Evolutionary conservation across 2,329 filamentous ascomycete genomes (phyloP).

Genomic region (Verticillium albo-atrum): DNA sequence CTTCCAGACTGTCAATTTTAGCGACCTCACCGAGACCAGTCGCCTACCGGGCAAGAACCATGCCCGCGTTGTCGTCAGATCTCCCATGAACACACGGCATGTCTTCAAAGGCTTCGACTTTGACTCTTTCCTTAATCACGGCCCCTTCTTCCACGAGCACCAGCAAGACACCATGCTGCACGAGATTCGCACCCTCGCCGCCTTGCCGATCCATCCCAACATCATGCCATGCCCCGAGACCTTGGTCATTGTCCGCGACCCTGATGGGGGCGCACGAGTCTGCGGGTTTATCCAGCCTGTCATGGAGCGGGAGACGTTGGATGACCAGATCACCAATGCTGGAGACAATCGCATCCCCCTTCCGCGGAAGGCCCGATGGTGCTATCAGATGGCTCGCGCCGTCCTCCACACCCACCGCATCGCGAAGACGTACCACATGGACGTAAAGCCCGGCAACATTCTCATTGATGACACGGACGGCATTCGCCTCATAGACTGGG

Average conservation of each 20-base stretch:
- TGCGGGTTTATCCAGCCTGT: conserved; percentile 14
- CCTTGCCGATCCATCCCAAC: conserved; percentile 13
- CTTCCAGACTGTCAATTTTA: conserved; percentile 7
- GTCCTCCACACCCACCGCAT: conserved; percentile 15
- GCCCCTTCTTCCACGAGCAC: conserved; percentile 3
- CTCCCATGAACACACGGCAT: not conserved
- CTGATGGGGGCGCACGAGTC: not conserved
- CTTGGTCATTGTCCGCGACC: conserved; percentile 7
- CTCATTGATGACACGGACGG: conserved; percentile 13
- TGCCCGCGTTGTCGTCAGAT: conserved; percentile 5
- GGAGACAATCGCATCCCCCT: conserved; percentile 11
- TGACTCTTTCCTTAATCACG: conserved; percentile 2
- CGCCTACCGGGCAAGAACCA: conserved; percentile 11
- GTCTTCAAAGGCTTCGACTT: conserved; percentile 15
- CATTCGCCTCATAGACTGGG: conserved; percentile 19
- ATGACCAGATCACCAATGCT: conserved; percentile 9
- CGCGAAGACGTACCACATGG: conserved; percentile 20
- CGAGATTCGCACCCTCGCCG: conserved; percentile 10
- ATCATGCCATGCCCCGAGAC: conserved; percentile 11
- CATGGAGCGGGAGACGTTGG: conserved; percentile 8
- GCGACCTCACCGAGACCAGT: conserved; percentile 2
- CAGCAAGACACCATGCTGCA: conserved; percentile 10
- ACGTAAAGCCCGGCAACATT: conserved; percentile 24
- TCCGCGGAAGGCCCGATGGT: conserved; percentile 15
- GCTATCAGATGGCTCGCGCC: conserved; percentile 16